Conservation (phyloP, 2,329 filamentous ascomycete species). For the Penicillium expansum region DNA sequence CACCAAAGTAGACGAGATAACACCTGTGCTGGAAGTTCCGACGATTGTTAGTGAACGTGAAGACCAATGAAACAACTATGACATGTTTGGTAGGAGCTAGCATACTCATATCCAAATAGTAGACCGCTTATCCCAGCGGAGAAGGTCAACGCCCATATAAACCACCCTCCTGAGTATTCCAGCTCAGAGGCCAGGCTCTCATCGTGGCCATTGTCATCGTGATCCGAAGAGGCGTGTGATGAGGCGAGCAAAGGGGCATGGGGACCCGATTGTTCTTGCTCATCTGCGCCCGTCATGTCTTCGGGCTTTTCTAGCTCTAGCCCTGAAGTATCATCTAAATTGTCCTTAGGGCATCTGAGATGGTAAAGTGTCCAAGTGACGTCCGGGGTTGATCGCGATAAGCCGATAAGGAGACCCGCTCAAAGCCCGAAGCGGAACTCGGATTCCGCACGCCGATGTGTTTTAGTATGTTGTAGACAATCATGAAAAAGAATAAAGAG, state of each 20-base stretch:
- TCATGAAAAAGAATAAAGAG: not conserved
- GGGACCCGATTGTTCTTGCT: conserved; percentile 21
- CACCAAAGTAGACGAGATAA: conserved; percentile 60
- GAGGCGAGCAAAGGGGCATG: conserved; percentile 34
- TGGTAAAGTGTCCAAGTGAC: not conserved
- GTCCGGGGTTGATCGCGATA: conserved; percentile 16
- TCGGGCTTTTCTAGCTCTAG: conserved; percentile 10
- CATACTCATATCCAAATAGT: conserved; percentile 61
- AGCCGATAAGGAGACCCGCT: conserved; percentile 12
- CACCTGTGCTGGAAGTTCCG: conserved; percentile 50
- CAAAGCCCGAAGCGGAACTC: conserved; percentile 13
- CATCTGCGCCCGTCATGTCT: conserved; percentile 28
- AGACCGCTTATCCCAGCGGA: conserved; percentile 58
- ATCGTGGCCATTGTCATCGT: conserved; percentile 9
- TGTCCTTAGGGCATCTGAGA: not conserved
- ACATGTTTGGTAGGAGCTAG: not conserved
- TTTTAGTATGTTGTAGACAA: not conserved
- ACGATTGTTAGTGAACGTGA: conserved; percentile 13
- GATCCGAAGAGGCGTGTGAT: conserved; percentile 12
- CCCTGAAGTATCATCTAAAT: conserved; percentile 8
- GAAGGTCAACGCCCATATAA: conserved; percentile 57
- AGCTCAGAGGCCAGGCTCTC: conserved; percentile 11
- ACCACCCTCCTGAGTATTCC: conserved; percentile 36
- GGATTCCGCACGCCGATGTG: not conserved
- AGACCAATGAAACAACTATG: not conserved